Conservation (phyloP, 179 eudicot species). For the Vitellaria paradoxa region DNA sequence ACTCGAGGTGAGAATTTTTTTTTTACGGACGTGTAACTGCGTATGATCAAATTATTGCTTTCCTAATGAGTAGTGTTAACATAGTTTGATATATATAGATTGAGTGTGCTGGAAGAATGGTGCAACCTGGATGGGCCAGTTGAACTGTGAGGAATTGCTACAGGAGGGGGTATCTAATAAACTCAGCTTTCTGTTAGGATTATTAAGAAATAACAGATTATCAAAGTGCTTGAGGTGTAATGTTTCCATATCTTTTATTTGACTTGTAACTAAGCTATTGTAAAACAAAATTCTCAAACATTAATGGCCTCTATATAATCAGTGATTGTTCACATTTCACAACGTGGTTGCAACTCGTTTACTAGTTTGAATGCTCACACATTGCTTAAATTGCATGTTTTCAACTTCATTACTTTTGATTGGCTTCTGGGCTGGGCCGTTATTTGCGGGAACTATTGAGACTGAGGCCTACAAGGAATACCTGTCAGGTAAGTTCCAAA, state of each 20-base stretch:
- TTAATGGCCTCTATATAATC: background rate
- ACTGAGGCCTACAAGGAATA: background rate
- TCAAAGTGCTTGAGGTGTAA: background rate
- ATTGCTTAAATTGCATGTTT: background rate
- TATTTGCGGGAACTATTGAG: background rate
- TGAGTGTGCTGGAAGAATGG: background rate
- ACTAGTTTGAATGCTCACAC: background rate
- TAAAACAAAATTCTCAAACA: background rate
- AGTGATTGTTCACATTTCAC: background rate
- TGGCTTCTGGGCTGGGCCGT: background rate
- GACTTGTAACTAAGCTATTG: background rate
- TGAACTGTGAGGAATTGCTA: background rate
- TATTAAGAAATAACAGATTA: background rate
- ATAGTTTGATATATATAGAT: background rate
- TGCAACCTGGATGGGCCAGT: background rate
- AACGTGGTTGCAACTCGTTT: background rate
- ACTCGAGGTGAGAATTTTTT: slow-evolving; percentile 15
- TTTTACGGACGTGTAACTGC: background rate
- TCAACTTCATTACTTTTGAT: background rate
- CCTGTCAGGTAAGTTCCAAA: background rate
- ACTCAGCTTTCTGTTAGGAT: background rate
- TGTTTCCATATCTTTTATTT: background rate
- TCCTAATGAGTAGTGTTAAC: background rate
- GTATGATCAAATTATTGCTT: background rate
- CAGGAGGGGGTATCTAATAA: background rate